These are phyloP conservation scores for Ploettnerulaceae sp. DNA, from an alignment of 2,329 filamentous ascomycete species.

Conservation along the genomic window DNA sequence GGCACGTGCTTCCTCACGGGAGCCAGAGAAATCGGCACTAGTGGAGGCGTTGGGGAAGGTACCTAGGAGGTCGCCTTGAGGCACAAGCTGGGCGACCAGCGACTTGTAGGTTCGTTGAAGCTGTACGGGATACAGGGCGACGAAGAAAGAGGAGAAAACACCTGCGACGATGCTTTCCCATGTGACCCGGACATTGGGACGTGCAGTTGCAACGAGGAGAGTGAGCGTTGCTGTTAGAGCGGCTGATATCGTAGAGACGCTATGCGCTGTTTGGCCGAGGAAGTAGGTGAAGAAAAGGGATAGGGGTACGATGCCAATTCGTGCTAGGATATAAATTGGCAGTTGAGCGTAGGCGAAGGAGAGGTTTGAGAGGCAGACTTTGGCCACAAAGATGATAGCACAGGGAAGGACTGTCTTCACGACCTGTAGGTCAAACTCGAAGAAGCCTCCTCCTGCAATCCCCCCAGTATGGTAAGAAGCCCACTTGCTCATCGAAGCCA, in stretches of 20 bases:
- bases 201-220: conserved; percentile 44
- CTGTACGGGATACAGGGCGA: conserved; percentile 47
- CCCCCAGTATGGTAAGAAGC: conserved; percentile 38
- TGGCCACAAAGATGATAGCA: conserved; percentile 45
- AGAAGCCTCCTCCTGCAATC: conserved; percentile 48
- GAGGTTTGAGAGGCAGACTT: conserved; percentile 48
- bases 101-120: conserved; percentile 45
- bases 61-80: conserved; percentile 41
- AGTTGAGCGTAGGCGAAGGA: conserved; percentile 49
- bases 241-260: conserved; percentile 44
- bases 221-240: conserved; percentile 46
- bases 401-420: conserved; percentile 45
- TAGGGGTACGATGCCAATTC: conserved; percentile 46
- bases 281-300: conserved; percentile 44
- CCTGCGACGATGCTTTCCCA: conserved; percentile 49
- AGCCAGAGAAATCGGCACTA: conserved; percentile 29
- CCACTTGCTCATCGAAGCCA: conserved; percentile 25
- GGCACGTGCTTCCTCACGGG: conserved; percentile 44
- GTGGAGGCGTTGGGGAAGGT: conserved; percentile 29
- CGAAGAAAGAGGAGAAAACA: conserved; percentile 47
- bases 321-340: conserved; percentile 47
- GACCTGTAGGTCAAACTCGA: conserved; percentile 46
- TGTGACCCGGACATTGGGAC: conserved; percentile 42
- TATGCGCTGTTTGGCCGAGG: conserved; percentile 42
- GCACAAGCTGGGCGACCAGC: conserved; percentile 41